These are phyloP conservation scores for Akanthomyces dipterigenus DNA, from an alignment of 2,329 filamentous ascomycete genomes.

Conservation along the genomic window DNA sequence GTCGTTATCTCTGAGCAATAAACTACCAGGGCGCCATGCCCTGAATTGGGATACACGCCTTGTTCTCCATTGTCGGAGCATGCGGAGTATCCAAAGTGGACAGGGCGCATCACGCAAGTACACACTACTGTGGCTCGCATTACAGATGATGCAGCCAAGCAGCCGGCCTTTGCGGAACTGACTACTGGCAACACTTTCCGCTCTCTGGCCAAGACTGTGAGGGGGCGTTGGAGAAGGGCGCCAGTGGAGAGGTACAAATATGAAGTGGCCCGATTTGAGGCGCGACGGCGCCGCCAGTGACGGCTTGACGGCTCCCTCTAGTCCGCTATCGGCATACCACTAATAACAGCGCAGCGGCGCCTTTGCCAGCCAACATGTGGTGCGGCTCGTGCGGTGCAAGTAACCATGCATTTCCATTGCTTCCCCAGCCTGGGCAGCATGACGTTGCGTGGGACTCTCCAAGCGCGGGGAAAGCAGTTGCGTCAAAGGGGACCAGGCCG, in stretches of 20 bases:
- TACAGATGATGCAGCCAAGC: neutral
- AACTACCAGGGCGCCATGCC: neutral
- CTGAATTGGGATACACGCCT: neutral
- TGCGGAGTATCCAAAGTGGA: neutral
- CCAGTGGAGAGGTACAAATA: neutral
- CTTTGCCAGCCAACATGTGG: neutral
- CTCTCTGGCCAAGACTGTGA: neutral
- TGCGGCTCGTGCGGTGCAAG: no score
- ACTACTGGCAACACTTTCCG: no score
- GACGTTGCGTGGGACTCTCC: neutral
- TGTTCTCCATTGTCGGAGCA: neutral
- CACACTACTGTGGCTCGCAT: neutral
- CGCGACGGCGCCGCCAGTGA: neutral
- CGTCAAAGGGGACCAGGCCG: neutral
- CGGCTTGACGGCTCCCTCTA: neutral
- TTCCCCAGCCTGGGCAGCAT: neutral
- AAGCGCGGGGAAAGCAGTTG: neutral
- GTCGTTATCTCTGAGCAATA: slow-evolving; percentile 12
- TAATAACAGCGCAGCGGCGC: neutral
- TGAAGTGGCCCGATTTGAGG: slow-evolving; percentile 7
- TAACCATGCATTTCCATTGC: neutral
- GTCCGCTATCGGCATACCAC: slow-evolving; percentile 7
- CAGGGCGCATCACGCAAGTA: no score
- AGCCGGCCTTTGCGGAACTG: neutral
- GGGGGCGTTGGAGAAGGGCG: neutral